Base-by-base conservation (phyloP, 805 yeast genomes). In the Barnettozyma populi region DNA sequence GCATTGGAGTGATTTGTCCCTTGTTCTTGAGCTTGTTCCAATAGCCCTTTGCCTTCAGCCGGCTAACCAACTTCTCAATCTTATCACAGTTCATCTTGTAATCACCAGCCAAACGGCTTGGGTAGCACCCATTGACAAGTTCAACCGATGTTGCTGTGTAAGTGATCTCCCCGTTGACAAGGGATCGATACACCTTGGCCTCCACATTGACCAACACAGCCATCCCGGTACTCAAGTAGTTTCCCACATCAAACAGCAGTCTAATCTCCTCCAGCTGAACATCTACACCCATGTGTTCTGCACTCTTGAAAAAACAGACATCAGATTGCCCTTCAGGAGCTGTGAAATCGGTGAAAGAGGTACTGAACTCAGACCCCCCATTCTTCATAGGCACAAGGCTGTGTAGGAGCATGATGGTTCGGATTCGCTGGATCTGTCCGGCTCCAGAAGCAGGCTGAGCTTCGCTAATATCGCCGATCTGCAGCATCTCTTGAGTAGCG, bases 141-240 rank as follows among this genome's bases (percentile, higher is more conserved):
- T 43, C 43, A 23, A 46, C 11, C 8, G 31, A n/a, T 6, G 9
- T 11, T 18, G 25, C 35, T 16, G 18, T 21, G 27, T 36, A 41
- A 9, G 14, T 27, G 27, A 35, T 35, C 16, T 36, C 37, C 2
- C 25, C 29, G 9, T 11, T 3, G 7, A 23, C 10, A 20, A 10
- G 4, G 20, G 23, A 25, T 36, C 31, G 14, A 11, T 6, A 23
- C 11, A 40, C 45, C 1, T 29, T 34, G 8, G 36, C 45, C 4
- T 31, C 32, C 4, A 43, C 50, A 8, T 49, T 38, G 2, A 43
- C 43, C 9, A 43, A 10, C 34, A 40, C 45, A 4, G 29, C 43
- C 25, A 32, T 29, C 19, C 37, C 41, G 8, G 16, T 38, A 14
- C 37, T 29, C 27, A 44, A 20, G n/a, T 21, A 31, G 14, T 20